Conservation (phyloP, 179 eudicot genomes). For the Spergularia azorica region DNA sequence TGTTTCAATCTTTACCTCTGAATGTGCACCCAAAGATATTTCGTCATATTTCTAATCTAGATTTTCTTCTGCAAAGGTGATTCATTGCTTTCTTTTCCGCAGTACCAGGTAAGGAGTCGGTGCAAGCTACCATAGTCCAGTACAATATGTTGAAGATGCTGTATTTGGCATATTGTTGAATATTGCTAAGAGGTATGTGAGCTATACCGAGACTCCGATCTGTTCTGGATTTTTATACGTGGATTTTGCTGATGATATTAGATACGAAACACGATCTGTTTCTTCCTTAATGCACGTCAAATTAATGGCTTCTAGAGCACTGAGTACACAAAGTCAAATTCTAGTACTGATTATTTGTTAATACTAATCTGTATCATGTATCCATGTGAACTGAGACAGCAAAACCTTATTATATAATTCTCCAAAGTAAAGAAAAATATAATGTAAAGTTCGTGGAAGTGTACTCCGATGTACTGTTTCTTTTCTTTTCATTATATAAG, state of each 20-base stretch:
- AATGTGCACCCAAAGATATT: no score
- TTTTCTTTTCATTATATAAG: not conserved
- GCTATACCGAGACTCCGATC: not conserved
- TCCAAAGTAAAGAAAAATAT: not conserved
- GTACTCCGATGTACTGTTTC: not conserved
- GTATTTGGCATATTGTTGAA: not conserved
- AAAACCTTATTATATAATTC: no score
- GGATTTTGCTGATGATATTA: no score
- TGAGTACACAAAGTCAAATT: constrained; percentile 17
- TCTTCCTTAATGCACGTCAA: no score
- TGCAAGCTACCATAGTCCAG: not conserved
- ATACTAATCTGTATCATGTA: not conserved
- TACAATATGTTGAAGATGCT: not conserved
- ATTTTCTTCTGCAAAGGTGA: no score
- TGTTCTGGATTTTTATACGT: not conserved
- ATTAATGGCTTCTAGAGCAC: not conserved
- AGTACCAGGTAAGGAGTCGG: not conserved
- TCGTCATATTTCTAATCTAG: no score
- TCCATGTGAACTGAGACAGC: no score
- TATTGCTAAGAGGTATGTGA: not conserved
- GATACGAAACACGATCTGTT: no score
- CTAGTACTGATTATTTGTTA: constrained; percentile 5
- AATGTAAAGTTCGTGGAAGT: constrained; percentile 15
- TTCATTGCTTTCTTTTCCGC: not conserved
- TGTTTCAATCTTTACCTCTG: no score